Base-by-base conservation (phyloP, 805 yeast genomes). In the Metschnikowia matae region DNA sequence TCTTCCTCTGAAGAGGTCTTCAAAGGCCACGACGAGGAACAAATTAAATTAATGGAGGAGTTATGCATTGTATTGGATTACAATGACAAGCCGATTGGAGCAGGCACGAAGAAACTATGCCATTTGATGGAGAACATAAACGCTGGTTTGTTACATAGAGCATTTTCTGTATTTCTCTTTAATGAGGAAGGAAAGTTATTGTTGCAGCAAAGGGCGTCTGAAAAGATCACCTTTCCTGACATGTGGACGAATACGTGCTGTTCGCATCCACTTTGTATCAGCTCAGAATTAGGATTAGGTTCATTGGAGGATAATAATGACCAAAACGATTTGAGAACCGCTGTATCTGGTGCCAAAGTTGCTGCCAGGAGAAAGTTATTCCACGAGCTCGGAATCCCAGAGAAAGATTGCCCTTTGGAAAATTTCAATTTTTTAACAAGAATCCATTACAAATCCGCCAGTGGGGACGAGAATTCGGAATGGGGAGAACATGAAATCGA, bases 181-280 rank as follows among this genome's bases (percentile, higher is more conserved):
- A 85, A 90, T 67, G 80, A 80, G 20, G 81, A 87, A 41, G 83
- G 83, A 52, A 78, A 86, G 68, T 77, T 94, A 54, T 76, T 94
- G 51, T 75, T 94, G 58, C 99, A 94, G 72, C 97, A 92, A 72
- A 83, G 99, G 60, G 98, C 99, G 0, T 83, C 84, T 45, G 98
- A 94, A 66, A 94, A 94, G 68, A 94, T 94, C 71, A 94, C 99
- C 1, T 94, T 94, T 69, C 96, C 98, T 0, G 83, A 83, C 51
- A 83, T 91, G 85, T 94, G 99, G 99, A 94, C 99, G 23, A 94
- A 94, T 68, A 94, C 99, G 1, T 94, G 99, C 71, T 94, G 99
- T 68, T 91, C 98, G 1, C 99, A 94, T 67, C 99, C 99, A 8
- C 75, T 94, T 48, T 89, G 96, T 48, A 81, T 89, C 34, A 79